Base-by-base conservation (phyloP, 2,329 filamentous ascomycete genomes). In the Penicillium italicum region DNA sequence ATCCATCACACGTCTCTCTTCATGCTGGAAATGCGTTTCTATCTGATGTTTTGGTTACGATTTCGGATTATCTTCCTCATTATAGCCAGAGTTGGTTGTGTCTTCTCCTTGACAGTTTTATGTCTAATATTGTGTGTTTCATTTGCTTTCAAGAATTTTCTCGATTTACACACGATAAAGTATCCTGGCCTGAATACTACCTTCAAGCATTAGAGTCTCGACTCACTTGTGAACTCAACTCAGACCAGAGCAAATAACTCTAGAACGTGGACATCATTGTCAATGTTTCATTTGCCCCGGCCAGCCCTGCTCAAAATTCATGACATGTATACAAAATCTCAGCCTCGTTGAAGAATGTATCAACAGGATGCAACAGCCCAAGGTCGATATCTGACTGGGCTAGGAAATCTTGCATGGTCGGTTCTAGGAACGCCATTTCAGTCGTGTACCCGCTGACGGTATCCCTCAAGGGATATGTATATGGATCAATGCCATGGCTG, bases 341-440 rank as follows among this genome's bases (percentile, higher is more conserved):
- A 12, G 65, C 60, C 42, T 73, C 71, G 43, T 63, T 69, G 53
- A 72, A 63, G 50, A 70, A 72, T 4, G 66, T 66, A 61, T 73
- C 71, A 34, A 72, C 68, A 8, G 71, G 69, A 55, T 73, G 68
- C 53, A 72, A 52, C 48, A 71, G 54, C 2, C 70, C 69, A 33
- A 73, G 44, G 55, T 73, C 71, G 18, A 74, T 65, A 61, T 74
- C 70, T 5, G 71, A 72, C 59, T 74, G 71, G 18, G 72, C 70
- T 1, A 74, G 59, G 18, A 74, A 74, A 44, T 73, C 69, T 53
- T 74, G 71, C 71, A 74, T 72, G 8, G 71, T 74, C 22, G 72
- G 72, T 47, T 74, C 70, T 38, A 73, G 56, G 45, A 74, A 72
- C 9, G 72, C 65, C 70, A 74, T 73, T 40, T 69, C 70, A 0